phyloP scores from a whole-genome alignment of 2,329 filamentous ascomycete species.

The Sporothrix brunneoviolacea region DNA sequence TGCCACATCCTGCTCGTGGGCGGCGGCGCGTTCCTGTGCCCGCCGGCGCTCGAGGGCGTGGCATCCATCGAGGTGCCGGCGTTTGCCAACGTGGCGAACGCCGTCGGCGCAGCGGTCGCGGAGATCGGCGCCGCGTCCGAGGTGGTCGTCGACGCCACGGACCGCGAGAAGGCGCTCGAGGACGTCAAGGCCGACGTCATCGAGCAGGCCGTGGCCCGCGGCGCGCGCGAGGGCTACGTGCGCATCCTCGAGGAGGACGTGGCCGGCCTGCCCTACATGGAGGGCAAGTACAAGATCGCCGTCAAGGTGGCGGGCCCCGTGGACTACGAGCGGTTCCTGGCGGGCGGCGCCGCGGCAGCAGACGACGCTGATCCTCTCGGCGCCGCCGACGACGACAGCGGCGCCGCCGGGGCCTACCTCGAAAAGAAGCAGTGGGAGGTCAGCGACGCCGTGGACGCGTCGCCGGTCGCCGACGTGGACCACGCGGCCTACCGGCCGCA shows the following conservation, averaged over 20 bases:
- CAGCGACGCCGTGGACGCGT: slow-evolving; percentile 15
- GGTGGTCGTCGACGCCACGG: slow-evolving; percentile 36
- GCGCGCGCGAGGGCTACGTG: slow-evolving; percentile 37
- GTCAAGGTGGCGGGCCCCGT: slow-evolving; percentile 54
- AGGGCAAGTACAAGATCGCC: slow-evolving; percentile 49
- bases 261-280: slow-evolving; percentile 48
- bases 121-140: slow-evolving; percentile 49
- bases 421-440: slow-evolving; percentile 16
- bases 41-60: slow-evolving; percentile 46
- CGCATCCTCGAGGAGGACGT: slow-evolving; percentile 46
- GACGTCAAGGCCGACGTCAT: slow-evolving; percentile 31
- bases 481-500: slow-evolving; percentile 29
- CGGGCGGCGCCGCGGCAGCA: slow-evolving; percentile 22
- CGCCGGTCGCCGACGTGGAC: slow-evolving; percentile 27
- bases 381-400: neutral
- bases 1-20: slow-evolving; percentile 56
- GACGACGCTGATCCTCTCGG: neutral
- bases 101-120: slow-evolving; percentile 57
- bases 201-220: slow-evolving; percentile 38
- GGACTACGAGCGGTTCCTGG: slow-evolving; percentile 27
- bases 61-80: slow-evolving; percentile 49
- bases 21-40: slow-evolving; percentile 54
- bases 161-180: slow-evolving; percentile 30
- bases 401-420: slow-evolving; percentile 10
- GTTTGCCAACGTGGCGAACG: slow-evolving; percentile 56